These are phyloP conservation scores for Brassica carinata DNA, from an alignment of 345 rosid species.

Conservation along the genomic window DNA sequence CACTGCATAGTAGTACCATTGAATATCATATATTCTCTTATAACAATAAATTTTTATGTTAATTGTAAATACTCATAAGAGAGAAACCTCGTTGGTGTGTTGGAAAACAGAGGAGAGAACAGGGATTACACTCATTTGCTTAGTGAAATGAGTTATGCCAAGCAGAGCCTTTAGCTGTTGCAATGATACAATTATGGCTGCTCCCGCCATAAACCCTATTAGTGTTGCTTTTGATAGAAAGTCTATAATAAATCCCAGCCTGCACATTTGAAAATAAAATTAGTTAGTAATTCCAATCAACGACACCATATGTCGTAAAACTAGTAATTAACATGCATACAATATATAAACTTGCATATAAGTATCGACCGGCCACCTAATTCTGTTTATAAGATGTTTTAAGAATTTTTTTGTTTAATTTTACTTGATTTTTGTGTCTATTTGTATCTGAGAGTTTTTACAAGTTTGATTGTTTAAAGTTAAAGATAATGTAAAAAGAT, in stretches of 20 bases:
- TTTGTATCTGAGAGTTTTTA: neutral
- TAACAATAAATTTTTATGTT: neutral
- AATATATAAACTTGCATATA: neutral
- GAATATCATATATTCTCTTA: neutral
- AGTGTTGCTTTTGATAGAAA: conserved; percentile 87
- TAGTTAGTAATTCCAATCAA: neutral
- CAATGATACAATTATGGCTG: conserved; percentile 90
- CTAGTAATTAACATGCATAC: neutral
- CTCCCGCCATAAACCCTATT: conserved; percentile 97
- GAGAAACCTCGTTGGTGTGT: conserved; percentile 67
- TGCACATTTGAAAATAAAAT: conserved; percentile 15
- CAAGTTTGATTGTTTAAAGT: neutral
- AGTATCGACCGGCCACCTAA: neutral
- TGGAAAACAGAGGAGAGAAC: conserved; percentile 84
- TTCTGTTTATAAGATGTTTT: neutral
- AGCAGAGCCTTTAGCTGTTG: conserved; percentile 91
- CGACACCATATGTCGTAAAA: neutral
- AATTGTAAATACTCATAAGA: neutral
- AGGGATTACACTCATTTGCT: conserved; percentile 77
- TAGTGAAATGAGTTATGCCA: conserved; percentile 91
- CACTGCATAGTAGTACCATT: conserved; percentile 52
- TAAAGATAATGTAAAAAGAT: neutral
- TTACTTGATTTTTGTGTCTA: neutral
- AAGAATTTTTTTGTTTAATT: neutral
- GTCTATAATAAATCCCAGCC: conserved; percentile 93